Evolutionary conservation across 176 grass and related monocot genomes (phyloP).

Genomic region (Musa beccarii): DNA sequence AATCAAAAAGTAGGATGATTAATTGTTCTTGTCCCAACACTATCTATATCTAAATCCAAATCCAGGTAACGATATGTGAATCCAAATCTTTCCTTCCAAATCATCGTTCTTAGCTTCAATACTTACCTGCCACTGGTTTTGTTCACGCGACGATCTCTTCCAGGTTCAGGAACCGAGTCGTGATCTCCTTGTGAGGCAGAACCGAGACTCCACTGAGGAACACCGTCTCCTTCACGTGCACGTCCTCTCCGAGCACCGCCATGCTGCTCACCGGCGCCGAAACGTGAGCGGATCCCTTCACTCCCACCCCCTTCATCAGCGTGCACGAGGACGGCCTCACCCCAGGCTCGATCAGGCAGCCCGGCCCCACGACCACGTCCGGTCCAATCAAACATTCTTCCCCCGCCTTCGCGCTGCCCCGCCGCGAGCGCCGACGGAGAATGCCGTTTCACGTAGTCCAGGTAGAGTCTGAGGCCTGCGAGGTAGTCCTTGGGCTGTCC

Average conservation of each 20-base stretch:
- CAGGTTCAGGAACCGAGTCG: not conserved
- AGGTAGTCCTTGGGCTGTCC: slow-evolving; percentile 18
- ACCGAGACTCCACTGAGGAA: slow-evolving; percentile 6
- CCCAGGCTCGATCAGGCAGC: slow-evolving; percentile 4
- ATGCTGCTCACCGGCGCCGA: slow-evolving; percentile 2
- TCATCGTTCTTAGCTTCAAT: too few species aligned
- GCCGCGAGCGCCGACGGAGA: not conserved
- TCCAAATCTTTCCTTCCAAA: too few species aligned
- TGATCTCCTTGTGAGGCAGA: slow-evolving; percentile 21
- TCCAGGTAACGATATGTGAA: too few species aligned
- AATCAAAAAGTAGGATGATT: too few species aligned
- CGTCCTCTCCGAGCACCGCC: slow-evolving; percentile 8
- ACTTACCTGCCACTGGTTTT: not conserved
- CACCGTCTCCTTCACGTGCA: not conserved
- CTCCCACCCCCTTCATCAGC: slow-evolving; percentile 7
- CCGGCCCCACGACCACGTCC: slow-evolving; percentile 11
- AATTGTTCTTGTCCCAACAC: too few species aligned
- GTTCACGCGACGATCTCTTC: slow-evolving; percentile 8
- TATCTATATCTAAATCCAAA: too few species aligned
- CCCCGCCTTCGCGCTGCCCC: not conserved
- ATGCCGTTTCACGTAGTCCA: not conserved
- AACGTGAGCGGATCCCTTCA: not conserved
- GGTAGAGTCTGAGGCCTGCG: slow-evolving; percentile 1
- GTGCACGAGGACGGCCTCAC: slow-evolving; percentile 10
- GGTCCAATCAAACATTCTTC: slow-evolving; percentile 17